A percentile compares a stretch with the other conserved stretches of the same genome.
These are phyloP conservation scores for Apiospora saccharicola DNA, from an alignment of 2,329 filamentous ascomycete genomes.

Conservation along the genomic window DNA sequence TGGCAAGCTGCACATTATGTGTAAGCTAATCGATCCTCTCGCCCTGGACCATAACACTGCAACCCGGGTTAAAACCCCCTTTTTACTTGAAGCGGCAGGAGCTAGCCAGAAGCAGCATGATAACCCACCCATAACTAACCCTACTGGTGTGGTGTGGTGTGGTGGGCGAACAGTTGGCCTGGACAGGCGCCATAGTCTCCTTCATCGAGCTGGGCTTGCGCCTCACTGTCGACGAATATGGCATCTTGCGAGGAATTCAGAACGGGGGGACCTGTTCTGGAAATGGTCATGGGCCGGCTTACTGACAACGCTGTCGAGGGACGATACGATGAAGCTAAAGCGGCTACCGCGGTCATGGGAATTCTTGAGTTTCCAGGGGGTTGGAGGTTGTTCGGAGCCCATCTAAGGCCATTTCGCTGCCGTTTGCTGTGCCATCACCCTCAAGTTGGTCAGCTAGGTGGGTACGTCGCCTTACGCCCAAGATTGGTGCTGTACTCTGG, in stretches of 20 bases:
- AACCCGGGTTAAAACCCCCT: background rate
- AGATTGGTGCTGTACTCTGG: slow-evolving; percentile 34
- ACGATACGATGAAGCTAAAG: slow-evolving; percentile 51
- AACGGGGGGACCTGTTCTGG: slow-evolving; percentile 52
- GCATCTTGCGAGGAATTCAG: slow-evolving; percentile 46
- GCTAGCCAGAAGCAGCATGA: slow-evolving; percentile 46
- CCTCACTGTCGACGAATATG: slow-evolving; percentile 51
- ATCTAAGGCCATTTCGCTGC: slow-evolving; percentile 25
- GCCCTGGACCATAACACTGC: background rate
- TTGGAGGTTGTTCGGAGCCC: slow-evolving; percentile 35
- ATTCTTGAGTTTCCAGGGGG: slow-evolving; percentile 41
- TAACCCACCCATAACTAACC: slow-evolving; percentile 46
- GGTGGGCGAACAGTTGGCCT: slow-evolving; percentile 52
- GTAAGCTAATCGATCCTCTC: background rate
- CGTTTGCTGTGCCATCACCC: background rate
- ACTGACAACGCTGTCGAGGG: slow-evolving; percentile 53
- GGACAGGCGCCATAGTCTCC: slow-evolving; percentile 53
- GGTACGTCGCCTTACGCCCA: slow-evolving; percentile 44
- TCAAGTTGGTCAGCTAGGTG: background rate
- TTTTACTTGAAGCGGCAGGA: background rate
- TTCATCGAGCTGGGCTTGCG: slow-evolving; percentile 56
- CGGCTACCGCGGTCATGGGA: slow-evolving; percentile 52
- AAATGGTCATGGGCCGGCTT: slow-evolving; percentile 47
- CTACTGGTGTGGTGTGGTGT: slow-evolving; percentile 49
- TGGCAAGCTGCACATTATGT: background rate